Conservation (phyloP, 2,329 filamentous ascomycete species). For the Ascosphaera acerosa region DNA sequence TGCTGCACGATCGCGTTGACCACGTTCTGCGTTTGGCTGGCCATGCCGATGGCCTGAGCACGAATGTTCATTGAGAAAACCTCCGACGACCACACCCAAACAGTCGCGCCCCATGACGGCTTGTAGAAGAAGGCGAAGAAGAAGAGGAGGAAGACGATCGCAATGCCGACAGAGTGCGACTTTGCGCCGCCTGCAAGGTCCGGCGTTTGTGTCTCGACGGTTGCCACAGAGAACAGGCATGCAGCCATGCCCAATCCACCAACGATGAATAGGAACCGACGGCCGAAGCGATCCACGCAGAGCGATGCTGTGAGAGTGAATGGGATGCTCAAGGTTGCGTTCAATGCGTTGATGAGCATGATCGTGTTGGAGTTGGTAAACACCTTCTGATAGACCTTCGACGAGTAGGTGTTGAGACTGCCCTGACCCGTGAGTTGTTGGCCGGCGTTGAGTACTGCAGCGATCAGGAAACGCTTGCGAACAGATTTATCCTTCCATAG, state of each 20-base stretch:
- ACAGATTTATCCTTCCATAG: slow-evolving; percentile 45
- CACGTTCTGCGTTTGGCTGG: slow-evolving; percentile 33
- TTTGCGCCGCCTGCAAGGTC: slow-evolving; percentile 27
- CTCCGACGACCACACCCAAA: slow-evolving; percentile 47
- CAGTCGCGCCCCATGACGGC: slow-evolving; percentile 42
- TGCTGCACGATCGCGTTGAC: slow-evolving; percentile 43
- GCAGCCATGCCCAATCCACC: slow-evolving; percentile 42
- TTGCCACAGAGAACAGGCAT: slow-evolving; percentile 32
- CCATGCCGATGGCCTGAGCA: slow-evolving; percentile 45
- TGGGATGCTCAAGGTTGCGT: slow-evolving; percentile 45
- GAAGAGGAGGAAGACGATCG: slow-evolving; percentile 43
- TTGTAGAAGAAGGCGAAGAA: slow-evolving; percentile 34
- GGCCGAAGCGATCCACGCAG: slow-evolving; percentile 46
- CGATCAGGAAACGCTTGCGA: slow-evolving; percentile 38
- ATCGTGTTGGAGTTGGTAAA: slow-evolving; percentile 34
- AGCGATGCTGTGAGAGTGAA: slow-evolving; percentile 50
- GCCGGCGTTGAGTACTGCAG: slow-evolving; percentile 41
- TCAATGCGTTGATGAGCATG: slow-evolving; percentile 48
- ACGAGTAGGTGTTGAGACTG: slow-evolving; percentile 46
- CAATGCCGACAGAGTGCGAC: slow-evolving; percentile 33
- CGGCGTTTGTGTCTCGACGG: slow-evolving; percentile 33
- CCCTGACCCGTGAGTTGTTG: slow-evolving; percentile 51
- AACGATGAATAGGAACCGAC: slow-evolving; percentile 42
- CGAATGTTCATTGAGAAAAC: slow-evolving; percentile 49
- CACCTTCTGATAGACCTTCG: slow-evolving; percentile 48